Percentiles rank a stretch among this genome's conserved stretches.
Evolutionary conservation across 345 rosid species (phyloP).

Genomic region (Camelina hispida): DNA sequence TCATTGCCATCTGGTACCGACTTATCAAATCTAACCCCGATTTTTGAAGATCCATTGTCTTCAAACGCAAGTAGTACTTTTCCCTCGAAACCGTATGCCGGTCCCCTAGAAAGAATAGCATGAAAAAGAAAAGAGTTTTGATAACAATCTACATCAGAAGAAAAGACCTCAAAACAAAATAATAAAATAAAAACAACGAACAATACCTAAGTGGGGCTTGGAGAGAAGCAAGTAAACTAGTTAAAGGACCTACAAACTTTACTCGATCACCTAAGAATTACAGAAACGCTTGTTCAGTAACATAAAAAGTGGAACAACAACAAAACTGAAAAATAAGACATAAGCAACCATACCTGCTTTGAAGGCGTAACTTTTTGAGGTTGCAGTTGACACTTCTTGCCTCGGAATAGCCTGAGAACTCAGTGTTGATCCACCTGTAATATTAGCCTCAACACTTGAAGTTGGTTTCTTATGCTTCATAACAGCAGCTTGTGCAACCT

Average conservation of each 20-base stretch:
- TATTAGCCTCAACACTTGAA: slow-evolving; percentile 94
- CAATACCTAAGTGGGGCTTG: slow-evolving; percentile 59
- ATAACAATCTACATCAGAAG: slow-evolving; percentile 5
- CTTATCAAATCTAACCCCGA: slow-evolving; percentile 94
- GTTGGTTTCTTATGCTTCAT: slow-evolving; percentile 79
- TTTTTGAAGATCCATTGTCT: slow-evolving; percentile 80
- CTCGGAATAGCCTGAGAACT: slow-evolving; percentile 72
- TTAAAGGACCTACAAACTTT: slow-evolving; percentile 59
- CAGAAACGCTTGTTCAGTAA: slow-evolving; percentile 32
- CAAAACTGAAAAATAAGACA: slow-evolving; percentile 6
- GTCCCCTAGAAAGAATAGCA: slow-evolving; percentile 64
- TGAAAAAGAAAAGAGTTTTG: neutral
- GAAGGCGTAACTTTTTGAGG: slow-evolving; percentile 78
- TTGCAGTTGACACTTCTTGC: slow-evolving; percentile 92
- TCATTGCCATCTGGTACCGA: slow-evolving; percentile 81
- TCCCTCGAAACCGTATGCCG: slow-evolving; percentile 73
- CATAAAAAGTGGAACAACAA: slow-evolving; percentile 25
- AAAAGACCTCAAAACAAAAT: slow-evolving; percentile 15
- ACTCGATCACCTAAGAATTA: slow-evolving; percentile 85
- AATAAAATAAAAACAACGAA: slow-evolving; percentile 26
- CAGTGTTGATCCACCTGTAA: slow-evolving; percentile 79
- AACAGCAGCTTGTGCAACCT: slow-evolving; percentile 55
- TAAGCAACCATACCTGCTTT: slow-evolving; percentile 63
- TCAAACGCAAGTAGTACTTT: slow-evolving; percentile 90
- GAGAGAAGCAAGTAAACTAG: slow-evolving; percentile 53